phyloP scores from a whole-genome alignment of 1,139 yeast genomes.

The Schizosaccharomyces versatilis region DNA sequence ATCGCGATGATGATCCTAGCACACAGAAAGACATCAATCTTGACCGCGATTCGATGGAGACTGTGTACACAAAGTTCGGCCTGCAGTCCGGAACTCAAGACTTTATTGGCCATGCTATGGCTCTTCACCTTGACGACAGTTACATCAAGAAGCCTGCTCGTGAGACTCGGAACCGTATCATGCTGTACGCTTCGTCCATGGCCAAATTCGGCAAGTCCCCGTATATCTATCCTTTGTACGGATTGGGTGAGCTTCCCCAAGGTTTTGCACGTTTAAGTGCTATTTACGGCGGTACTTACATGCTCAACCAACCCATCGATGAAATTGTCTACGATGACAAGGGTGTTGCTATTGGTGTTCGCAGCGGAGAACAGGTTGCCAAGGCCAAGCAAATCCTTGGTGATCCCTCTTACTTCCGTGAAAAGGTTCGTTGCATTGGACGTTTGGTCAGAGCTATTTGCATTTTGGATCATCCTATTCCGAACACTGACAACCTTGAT shows the following conservation, averaged over 20 bases:
- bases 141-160: constrained; percentile 77
- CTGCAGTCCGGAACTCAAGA: constrained; percentile 85
- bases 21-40: constrained; percentile 77
- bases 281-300: constrained; percentile 93
- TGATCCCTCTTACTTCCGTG: constrained; percentile 95
- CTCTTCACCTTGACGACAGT: constrained; percentile 82
- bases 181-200: constrained; percentile 71
- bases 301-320: constrained; percentile 90
- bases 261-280: constrained; percentile 95
- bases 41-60: constrained; percentile 80
- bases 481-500: constrained; percentile 62
- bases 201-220: constrained; percentile 94
- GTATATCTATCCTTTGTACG: constrained; percentile 84
- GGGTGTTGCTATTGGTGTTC: constrained; percentile 62
- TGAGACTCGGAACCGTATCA: constrained; percentile 70
- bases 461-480: constrained; percentile 70
- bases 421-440: constrained; percentile 65
- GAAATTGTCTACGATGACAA: constrained; percentile 55
- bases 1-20: constrained; percentile 51
- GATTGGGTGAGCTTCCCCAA: constrained; percentile 93
- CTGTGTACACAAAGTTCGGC: constrained; percentile 71
- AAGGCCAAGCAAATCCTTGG: constrained; percentile 88
- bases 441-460: constrained; percentile 91
- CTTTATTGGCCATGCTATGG: constrained; percentile 97
- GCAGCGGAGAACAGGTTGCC: constrained; percentile 77